Evolutionary conservation across 495 filamentous ascomycete genomes (phyloP).

Genomic region (Penicillium angulare): DNA sequence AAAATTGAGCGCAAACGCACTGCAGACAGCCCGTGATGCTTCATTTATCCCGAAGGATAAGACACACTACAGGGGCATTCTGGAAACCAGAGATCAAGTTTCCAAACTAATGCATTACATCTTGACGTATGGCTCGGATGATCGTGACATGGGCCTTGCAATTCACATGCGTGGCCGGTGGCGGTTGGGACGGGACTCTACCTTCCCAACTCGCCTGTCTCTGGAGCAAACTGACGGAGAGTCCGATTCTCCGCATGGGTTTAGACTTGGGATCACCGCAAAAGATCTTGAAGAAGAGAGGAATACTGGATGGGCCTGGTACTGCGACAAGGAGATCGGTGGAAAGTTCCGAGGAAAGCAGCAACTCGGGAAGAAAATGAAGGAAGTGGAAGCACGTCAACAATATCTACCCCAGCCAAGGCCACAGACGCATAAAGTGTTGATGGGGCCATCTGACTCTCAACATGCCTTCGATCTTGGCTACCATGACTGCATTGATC

Average conservation of each 20-base stretch:
- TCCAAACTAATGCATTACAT: constrained; percentile 37
- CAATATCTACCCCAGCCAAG: constrained; percentile 42
- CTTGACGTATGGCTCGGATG: constrained; percentile 43
- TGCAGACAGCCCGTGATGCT: background rate
- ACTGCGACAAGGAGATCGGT: constrained; percentile 39
- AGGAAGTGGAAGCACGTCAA: constrained; percentile 25
- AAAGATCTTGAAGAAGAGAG: constrained; percentile 44
- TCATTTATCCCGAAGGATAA: constrained; percentile 12
- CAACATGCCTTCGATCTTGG: constrained; percentile 43
- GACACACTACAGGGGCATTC: constrained; percentile 35
- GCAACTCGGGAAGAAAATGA: constrained; percentile 20
- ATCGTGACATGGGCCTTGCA: constrained; percentile 45
- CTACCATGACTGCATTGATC: constrained; percentile 38
- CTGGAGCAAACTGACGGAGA: constrained; percentile 22
- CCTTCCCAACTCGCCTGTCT: constrained; percentile 46
- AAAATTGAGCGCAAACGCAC: background rate
- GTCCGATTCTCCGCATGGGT: constrained; percentile 42
- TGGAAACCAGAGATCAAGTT: constrained; percentile 38
- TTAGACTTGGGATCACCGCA: constrained; percentile 36
- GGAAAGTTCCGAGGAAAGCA: constrained; percentile 40
- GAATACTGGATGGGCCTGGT: constrained; percentile 57
- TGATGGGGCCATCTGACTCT: constrained; percentile 50
- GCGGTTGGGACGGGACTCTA: constrained; percentile 42
- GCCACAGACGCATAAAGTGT: constrained; percentile 37
- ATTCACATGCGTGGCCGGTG: constrained; percentile 49